These are phyloP conservation scores for Allium cepa DNA, from an alignment of 106 monocot genomes.

Conservation along the genomic window DNA sequence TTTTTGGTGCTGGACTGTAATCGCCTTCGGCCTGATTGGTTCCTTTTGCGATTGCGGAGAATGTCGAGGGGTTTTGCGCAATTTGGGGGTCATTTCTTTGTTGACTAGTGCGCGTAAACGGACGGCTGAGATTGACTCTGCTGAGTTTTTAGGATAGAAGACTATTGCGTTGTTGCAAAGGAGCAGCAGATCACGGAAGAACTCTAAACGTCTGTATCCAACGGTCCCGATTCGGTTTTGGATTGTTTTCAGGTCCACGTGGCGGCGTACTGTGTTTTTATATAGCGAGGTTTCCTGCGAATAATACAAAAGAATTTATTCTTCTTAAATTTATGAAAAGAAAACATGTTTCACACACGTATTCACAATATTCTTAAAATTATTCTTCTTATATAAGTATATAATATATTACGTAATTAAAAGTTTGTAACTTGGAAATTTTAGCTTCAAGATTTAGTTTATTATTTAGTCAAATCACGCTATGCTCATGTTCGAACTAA, in stretches of 20 bases:
- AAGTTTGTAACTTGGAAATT: no score
- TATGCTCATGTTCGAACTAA: no score
- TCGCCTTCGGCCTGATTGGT: background rate
- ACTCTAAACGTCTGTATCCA: conserved; percentile 21
- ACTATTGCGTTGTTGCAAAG: conserved; percentile 76
- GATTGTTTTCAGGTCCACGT: conserved; percentile 77
- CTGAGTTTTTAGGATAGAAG: conserved; percentile 54
- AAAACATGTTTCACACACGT: no score
- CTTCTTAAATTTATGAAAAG: no score
- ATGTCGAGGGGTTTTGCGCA: conserved; percentile 11
- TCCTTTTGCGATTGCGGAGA: background rate
- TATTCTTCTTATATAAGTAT: no score
- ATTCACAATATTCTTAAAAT: no score
- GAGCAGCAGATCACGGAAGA: conserved; percentile 76
- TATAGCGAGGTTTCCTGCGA: conserved; percentile 48
- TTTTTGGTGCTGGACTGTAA: background rate
- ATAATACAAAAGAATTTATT: background rate
- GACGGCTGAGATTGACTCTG: conserved; percentile 38
- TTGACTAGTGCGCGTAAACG: conserved; percentile 35
- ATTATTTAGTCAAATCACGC: no score
- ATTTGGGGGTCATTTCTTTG: conserved; percentile 13
- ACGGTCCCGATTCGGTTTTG: conserved; percentile 24
- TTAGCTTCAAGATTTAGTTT: no score
- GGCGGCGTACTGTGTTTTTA: conserved; percentile 39
- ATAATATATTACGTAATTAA: no score